These are phyloP conservation scores for Paramecium caudatum DNA, from an alignment of 73 alveolate genomes.

Conservation along the genomic window DNA sequence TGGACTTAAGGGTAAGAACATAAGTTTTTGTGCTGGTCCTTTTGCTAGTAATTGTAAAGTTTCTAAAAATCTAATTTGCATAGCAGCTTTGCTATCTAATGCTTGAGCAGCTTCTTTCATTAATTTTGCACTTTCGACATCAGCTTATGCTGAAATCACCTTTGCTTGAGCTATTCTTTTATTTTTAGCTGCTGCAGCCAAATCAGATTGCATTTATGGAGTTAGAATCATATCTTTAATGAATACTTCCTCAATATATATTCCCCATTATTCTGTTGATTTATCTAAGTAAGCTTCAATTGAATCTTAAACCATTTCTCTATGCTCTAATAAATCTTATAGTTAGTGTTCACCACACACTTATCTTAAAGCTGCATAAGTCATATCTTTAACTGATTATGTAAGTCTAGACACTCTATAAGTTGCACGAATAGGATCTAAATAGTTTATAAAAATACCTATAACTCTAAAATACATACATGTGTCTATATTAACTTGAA, in stretches of 20 bases:
- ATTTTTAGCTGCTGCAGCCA: slow-evolving; percentile 70
- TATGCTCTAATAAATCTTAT: slow-evolving; percentile 37
- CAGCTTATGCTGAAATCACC: slow-evolving; percentile 68
- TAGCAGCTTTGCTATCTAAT: slow-evolving; percentile 61
- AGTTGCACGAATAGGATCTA: slow-evolving; percentile 45
- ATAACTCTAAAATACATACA: slow-evolving; percentile 63
- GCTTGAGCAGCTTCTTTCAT: slow-evolving; percentile 69
- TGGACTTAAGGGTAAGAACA: slow-evolving; percentile 67
- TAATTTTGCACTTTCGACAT: slow-evolving; percentile 68
- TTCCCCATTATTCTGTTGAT: slow-evolving; percentile 59
- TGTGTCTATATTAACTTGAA: slow-evolving; percentile 46
- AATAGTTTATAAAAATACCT: neutral
- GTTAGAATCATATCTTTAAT: slow-evolving; percentile 61
- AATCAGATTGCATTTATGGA: slow-evolving; percentile 49
- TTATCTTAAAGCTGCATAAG: slow-evolving; percentile 61
- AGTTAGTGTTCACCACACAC: slow-evolving; percentile 67
- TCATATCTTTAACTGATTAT: slow-evolving; percentile 60
- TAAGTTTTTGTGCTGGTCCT: slow-evolving; percentile 63
- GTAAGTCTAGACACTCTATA: slow-evolving; percentile 31
- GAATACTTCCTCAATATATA: slow-evolving; percentile 52
- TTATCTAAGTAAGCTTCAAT: slow-evolving; percentile 56
- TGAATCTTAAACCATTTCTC: slow-evolving; percentile 61
- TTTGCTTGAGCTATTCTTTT: slow-evolving; percentile 64
- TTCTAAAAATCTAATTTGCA: slow-evolving; percentile 64
- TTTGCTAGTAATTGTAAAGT: slow-evolving; percentile 52